Base-by-base conservation (phyloP, 257 asterid genomes). In the Ehretia macrophylla region DNA sequence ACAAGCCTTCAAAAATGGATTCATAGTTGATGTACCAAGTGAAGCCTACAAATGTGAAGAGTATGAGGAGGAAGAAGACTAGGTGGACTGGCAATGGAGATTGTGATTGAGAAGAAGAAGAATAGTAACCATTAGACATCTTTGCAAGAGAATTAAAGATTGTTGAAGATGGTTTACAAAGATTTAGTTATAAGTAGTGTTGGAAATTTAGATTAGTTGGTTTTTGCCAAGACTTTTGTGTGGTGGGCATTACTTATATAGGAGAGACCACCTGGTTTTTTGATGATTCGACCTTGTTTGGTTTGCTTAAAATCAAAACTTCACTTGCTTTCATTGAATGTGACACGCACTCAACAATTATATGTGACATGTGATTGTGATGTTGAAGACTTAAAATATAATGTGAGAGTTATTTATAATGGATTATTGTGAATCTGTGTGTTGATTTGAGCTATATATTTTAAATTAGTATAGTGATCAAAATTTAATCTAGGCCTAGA, bases 1-100 rank as follows among this genome's bases (percentile, higher is more conserved):
- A 75, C 8, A 90, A 13, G 27, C 87, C 89, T 39, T 76, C 96
- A 63, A 90, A 83, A 1, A 85, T 32, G 32, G 83, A 77, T 45
- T 83, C 96, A 71, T 76, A 83, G 65, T 78, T 83, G 49, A 83
- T 60, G 89, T 87, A 87, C 98, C 98, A 90, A 8, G 91, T 83
- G 66, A 87, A 63, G 17, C 85, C 77, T 8, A 90, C 83, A 66
- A 90, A 90, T 35, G 70, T 60, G 68, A 75, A 71, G n/a, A 90
- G 76, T 32, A 81, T 74, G 20, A 79, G 21, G 59, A 87, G 79
- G 85, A 90, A 77, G 91, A 80, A 75, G 42, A 84, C 80, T 53
- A 90, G 82, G 71, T 90, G 96, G n/a, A 83, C 13, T 4, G 95
- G 77, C 52, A 75, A 54, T 14, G 82, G 78, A 18, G 90, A 45